phyloP scores from a whole-genome alignment of 1,284 basidiomycete species.

The Irpex lacteus region DNA sequence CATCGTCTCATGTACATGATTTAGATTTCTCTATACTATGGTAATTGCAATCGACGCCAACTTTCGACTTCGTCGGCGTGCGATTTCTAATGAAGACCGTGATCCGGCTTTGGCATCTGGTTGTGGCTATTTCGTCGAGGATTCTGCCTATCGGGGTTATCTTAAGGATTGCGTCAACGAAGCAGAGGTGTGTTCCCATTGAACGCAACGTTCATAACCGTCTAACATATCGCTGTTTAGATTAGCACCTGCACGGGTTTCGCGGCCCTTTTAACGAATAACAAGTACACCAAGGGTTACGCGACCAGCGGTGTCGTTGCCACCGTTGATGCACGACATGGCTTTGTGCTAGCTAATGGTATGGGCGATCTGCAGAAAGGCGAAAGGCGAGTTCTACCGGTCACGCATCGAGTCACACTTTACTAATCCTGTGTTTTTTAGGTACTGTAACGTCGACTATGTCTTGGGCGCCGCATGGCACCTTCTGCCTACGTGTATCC shows the following conservation, averaged over 20 bases:
- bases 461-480: slow-evolving; percentile 15
- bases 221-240: slow-evolving; percentile 15
- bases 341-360: slow-evolving; percentile 19
- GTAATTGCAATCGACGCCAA: slow-evolving; percentile 10
- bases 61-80: slow-evolving; percentile 6
- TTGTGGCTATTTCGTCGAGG: slow-evolving; percentile 21
- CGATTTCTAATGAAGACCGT: not conserved
- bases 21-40: slow-evolving; percentile 6
- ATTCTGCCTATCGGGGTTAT: slow-evolving; percentile 19
- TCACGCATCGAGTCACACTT: not conserved
- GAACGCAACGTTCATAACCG: not conserved
- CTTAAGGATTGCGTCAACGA: slow-evolving; percentile 9
- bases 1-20: slow-evolving; percentile 10
- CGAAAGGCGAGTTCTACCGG: slow-evolving; percentile 16
- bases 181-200: slow-evolving; percentile 15
- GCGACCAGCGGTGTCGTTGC: slow-evolving; percentile 20
- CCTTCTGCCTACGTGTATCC: not conserved
- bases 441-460: slow-evolving; percentile 18
- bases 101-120: slow-evolving; percentile 7
- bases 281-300: slow-evolving; percentile 18
- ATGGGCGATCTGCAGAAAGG: slow-evolving; percentile 26
- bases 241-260: slow-evolving; percentile 18
- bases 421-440: not conserved
- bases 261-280: slow-evolving; percentile 14
- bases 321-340: slow-evolving; percentile 21